phyloP scores from a whole-genome alignment of 2,329 filamentous ascomycete genomes.

The Escovopsis weberi region DNA sequence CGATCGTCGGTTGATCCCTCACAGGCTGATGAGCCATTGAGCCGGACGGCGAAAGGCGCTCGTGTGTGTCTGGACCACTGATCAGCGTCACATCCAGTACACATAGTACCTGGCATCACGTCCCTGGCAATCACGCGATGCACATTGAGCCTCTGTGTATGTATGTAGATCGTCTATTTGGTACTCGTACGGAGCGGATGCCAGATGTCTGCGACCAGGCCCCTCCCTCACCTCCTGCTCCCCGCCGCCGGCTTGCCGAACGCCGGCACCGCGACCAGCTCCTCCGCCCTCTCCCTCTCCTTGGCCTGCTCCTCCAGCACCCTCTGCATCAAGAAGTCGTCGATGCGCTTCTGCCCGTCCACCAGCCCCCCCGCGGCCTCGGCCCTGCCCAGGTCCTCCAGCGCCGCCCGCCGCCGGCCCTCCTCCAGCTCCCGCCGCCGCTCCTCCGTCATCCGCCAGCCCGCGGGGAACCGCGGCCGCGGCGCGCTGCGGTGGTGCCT shows the following conservation, averaged over 20 bases:
- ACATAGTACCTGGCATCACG: too few relatives aligned
- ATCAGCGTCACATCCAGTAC: too few relatives aligned
- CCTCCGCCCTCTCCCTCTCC: constrained; percentile 18
- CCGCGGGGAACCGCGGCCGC: constrained; percentile 59
- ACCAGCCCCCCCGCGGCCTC: constrained; percentile 41
- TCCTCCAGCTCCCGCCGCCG: constrained; percentile 51
- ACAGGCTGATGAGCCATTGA: too few relatives aligned
- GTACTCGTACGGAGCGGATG: too few relatives aligned
- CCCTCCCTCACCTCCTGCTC: constrained; percentile 7
- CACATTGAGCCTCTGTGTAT: too few relatives aligned
- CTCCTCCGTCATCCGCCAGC: constrained; percentile 67
- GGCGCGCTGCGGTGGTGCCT: constrained; percentile 64
- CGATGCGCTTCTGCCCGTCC: constrained; percentile 38
- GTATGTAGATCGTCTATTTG: too few relatives aligned
- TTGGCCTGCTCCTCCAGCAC: constrained; percentile 19
- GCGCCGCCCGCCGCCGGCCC: constrained; percentile 34
- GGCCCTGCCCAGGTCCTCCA: constrained; percentile 39
- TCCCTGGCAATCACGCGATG: too few relatives aligned
- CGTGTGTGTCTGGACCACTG: too few relatives aligned
- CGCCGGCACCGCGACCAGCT: constrained; percentile 15
- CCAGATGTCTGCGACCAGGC: too few relatives aligned
- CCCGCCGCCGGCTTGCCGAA: constrained; percentile 9
- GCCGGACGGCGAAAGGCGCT: too few relatives aligned
- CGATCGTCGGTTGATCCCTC: too few relatives aligned
- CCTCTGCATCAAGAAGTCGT: constrained; percentile 20